Base-by-base conservation (phyloP, 495 filamentous ascomycete species). In the Podospora comata region DNA sequence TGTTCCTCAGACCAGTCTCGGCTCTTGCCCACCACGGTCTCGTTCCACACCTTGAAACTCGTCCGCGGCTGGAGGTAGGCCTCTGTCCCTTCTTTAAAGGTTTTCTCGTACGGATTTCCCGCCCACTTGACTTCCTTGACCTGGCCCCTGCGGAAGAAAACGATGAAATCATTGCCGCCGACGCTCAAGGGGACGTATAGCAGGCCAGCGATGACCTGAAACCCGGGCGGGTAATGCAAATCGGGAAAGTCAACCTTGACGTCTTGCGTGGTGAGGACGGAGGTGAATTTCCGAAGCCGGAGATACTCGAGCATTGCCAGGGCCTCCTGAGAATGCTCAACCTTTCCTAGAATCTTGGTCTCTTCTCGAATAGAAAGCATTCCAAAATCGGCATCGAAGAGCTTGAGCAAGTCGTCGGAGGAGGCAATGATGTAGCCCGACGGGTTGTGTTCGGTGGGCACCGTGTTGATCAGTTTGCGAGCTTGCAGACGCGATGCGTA, bases 401-500 rank as follows among this genome's bases (percentile, higher is more conserved):
- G 82, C 71, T 89, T 92, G 1, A 97, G 79, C 1, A 97, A 76
- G 75, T 97, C 94, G 44, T 96, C 92, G 0, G 93, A 94, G 0
- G 92, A 93, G 1, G 94, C 93, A 61, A 97, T 88, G 66, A 97
- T 97, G 75, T 97, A 97, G 3, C 93, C 93, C 0, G 92, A 92
- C 2, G 94, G 93, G 69, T 94, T 96, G 48, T 88, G 85, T 67
- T 91, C 85, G 7, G 91, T 92, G 0, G 94, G 92, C 20, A 91
- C 88, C 0, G 86, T 88, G 70, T 89, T 93, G 70, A 90, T 96
- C 4, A 94, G 83, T 76, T 93, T 93, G 23, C 91, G 84, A 4
- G 90, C 90, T 68, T 97, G 92, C 0, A 97, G 81, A 27, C 92
- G 86, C 1, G 91, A 93, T 2, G 91, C 90, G 72, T 96, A 97